These are phyloP conservation scores for Auricularia sp. DNA, from an alignment of 768 basidiomycete genomes.

Conservation along the genomic window DNA sequence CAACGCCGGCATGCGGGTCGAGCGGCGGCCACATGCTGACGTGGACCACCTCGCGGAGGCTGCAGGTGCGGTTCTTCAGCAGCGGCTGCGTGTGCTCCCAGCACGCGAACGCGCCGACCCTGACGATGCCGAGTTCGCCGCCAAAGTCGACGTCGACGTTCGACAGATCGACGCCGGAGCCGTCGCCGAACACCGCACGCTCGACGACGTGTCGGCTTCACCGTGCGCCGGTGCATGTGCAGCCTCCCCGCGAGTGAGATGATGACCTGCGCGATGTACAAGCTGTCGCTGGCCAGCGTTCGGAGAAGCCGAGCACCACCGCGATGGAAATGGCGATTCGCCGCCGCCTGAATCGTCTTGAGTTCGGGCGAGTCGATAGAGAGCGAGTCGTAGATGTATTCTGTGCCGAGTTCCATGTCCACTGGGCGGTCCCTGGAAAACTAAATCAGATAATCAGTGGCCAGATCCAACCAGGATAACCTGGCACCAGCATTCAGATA, in stretches of 20 bases:
- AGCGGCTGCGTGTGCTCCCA: too few species aligned
- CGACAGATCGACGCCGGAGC: not conserved
- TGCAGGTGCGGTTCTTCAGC: too few species aligned
- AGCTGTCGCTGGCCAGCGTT: not conserved
- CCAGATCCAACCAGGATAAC: not conserved
- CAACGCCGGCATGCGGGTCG: too few species aligned
- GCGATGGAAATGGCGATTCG: not conserved
- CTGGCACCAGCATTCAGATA: slow-evolving; percentile 4
- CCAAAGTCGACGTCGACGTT: too few species aligned
- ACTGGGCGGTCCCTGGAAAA: slow-evolving; percentile 5
- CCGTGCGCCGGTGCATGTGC: slow-evolving; percentile 1
- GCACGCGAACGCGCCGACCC: too few species aligned
- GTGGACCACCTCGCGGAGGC: too few species aligned
- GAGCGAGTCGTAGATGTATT: slow-evolving; percentile 3
- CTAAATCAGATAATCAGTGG: not conserved
- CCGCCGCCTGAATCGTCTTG: slow-evolving; percentile 3
- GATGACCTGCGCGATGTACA: slow-evolving; percentile 2
- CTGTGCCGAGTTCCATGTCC: slow-evolving; percentile 3
- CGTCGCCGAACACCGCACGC: slow-evolving; percentile 3
- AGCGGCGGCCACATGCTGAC: too few species aligned
- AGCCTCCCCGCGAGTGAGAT: slow-evolving; percentile 2
- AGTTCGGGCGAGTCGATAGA: slow-evolving; percentile 1
- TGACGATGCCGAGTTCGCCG: too few species aligned
- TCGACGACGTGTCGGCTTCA: slow-evolving; percentile 11
- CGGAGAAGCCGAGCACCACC: slow-evolving; percentile 4